Conservation (phyloP, 163 green algal species). For the Smithsoniella earleae region DNA sequence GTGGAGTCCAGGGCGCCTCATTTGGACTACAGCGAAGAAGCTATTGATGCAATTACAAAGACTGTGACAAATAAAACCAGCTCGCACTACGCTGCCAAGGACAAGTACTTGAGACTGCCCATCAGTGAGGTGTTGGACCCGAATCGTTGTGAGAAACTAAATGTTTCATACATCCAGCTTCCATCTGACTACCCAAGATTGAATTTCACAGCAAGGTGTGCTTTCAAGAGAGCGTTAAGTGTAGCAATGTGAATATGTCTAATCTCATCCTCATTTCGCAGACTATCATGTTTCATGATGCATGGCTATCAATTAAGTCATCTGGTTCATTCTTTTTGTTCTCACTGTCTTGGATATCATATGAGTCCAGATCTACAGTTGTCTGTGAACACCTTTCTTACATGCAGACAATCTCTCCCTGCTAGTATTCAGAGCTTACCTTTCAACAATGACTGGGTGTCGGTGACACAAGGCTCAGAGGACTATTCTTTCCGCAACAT, state of each 20-base stretch:
- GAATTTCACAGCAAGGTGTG: slow-evolving; percentile 33
- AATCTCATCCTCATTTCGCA: no score
- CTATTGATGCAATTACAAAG: slow-evolving; percentile 27
- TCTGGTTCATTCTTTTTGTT: no score
- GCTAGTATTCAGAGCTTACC: slow-evolving; percentile 38
- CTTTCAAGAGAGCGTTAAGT: no score
- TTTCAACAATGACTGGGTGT: slow-evolving; percentile 89
- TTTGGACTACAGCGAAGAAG: slow-evolving; percentile 8
- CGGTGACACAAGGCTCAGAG: slow-evolving; percentile 87
- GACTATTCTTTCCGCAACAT: slow-evolving; percentile 97
- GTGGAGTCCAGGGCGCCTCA: neutral
- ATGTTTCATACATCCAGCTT: slow-evolving; percentile 82
- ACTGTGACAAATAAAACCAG: slow-evolving; percentile 28
- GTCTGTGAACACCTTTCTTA: no score
- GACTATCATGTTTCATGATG: no score
- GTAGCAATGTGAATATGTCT: no score
- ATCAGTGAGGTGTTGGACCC: slow-evolving; percentile 50
- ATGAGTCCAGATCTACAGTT: no score
- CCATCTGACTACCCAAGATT: slow-evolving; percentile 66
- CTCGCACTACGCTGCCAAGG: slow-evolving; percentile 35
- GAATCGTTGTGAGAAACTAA: slow-evolving; percentile 18
- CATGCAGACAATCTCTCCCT: no score
- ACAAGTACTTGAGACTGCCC: slow-evolving; percentile 58
- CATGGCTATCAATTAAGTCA: no score
- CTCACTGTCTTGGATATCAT: no score